Percentiles rank a stretch among this genome's conserved stretches.
phyloP scores from a whole-genome alignment of 805 yeast genomes.

The Jamesozyma piceae region DNA sequence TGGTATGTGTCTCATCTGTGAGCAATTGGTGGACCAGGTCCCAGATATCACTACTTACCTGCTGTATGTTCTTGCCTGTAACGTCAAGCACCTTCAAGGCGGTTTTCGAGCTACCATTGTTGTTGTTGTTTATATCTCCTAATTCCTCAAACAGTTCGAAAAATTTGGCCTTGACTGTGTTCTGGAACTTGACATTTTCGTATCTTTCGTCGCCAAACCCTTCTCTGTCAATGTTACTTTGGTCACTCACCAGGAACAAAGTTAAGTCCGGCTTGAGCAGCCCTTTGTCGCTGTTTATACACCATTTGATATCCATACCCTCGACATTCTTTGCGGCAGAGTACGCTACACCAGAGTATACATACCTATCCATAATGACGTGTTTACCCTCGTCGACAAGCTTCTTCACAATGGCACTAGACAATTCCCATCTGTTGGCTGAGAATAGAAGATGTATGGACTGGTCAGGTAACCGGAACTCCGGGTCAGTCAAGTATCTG shows the following conservation, averaged over 20 bases:
- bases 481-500: conserved; percentile 48
- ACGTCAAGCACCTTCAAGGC: conserved; percentile 48
- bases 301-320: conserved; percentile 65
- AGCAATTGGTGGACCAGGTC: not conserved
- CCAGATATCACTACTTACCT: conserved; percentile 34
- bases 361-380: conserved; percentile 76
- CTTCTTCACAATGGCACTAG: conserved; percentile 35
- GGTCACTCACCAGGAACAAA: conserved; percentile 54
- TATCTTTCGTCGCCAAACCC: conserved; percentile 95
- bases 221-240: conserved; percentile 39
- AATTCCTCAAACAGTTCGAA: conserved; percentile 34
- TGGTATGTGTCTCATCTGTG: too few relatives aligned
- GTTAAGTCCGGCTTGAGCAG: conserved; percentile 81
- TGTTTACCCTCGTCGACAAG: conserved; percentile 42
- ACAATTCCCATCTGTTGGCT: conserved; percentile 91
- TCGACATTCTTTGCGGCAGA: conserved; percentile 58
- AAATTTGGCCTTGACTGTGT: conserved; percentile 57
- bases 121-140: too few relatives aligned
- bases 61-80: conserved; percentile 45
- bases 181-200: conserved; percentile 67
- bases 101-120: not conserved
- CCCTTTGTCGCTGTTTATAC: conserved; percentile 71
- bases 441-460: conserved; percentile 80
- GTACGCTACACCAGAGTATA: conserved; percentile 89
- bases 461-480: conserved; percentile 54